These are phyloP conservation scores for Debaryomyces tyrocola DNA, from an alignment of 805 yeast species.

Conservation along the genomic window DNA sequence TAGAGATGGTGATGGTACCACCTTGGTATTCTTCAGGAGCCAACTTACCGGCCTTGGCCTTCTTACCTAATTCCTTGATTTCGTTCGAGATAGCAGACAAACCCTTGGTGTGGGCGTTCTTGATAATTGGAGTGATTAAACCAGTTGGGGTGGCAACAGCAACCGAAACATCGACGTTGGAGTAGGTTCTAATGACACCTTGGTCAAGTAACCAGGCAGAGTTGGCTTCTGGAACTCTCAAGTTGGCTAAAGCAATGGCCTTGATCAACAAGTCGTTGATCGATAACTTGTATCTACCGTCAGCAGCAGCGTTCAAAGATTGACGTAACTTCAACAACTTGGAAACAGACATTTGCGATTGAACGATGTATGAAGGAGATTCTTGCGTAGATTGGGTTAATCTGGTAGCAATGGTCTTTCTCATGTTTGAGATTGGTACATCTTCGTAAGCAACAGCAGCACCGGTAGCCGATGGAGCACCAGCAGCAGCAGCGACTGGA, in stretches of 20 bases:
- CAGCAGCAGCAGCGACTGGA: conserved; percentile 39
- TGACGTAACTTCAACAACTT: conserved; percentile 91
- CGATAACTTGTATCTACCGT: conserved; percentile 86
- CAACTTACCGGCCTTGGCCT: conserved; percentile 93
- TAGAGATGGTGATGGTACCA: conserved; percentile 97
- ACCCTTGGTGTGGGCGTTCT: conserved; percentile 85
- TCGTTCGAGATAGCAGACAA: conserved; percentile 76
- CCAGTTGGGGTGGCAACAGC: conserved; percentile 99
- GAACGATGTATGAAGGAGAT: conserved; percentile 90
- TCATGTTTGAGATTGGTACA: conserved; percentile 85
- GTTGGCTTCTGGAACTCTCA: conserved; percentile 91
- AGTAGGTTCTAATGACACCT: conserved; percentile 89
- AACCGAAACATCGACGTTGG: conserved; percentile 91
- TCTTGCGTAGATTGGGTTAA: conserved; percentile 80
- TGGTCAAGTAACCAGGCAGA: conserved; percentile 89
- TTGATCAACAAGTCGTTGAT: conserved; percentile 93
- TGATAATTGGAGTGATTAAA: conserved; percentile 92
- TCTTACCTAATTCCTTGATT: conserved; percentile 90
- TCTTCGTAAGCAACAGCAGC: conserved; percentile 68
- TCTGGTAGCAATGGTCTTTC: conserved; percentile 90
- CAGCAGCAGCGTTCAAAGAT: conserved; percentile 79
- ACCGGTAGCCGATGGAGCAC: conserved; percentile 46
- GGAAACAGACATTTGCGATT: conserved; percentile 81
- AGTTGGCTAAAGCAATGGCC: conserved; percentile 88
- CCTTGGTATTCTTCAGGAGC: conserved; percentile 98